Percentiles rank a stretch among this genome's conserved stretches.
Conservation (phyloP, 1,284 basidiomycete species). For the Puccinia triticina region DNA sequence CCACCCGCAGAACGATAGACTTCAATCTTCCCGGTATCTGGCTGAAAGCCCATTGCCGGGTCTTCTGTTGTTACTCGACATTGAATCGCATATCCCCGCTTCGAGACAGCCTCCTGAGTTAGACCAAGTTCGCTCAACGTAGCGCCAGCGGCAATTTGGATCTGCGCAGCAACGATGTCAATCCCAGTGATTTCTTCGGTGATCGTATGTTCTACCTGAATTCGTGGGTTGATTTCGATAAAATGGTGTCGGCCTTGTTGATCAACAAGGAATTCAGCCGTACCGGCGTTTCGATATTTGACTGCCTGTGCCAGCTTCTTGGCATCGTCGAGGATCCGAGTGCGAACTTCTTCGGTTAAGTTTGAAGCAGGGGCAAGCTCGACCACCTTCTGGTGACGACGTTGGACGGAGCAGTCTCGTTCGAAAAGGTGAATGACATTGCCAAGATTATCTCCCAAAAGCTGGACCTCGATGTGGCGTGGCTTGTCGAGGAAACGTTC, state of each 20-base stretch:
- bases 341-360: conserved; percentile 84
- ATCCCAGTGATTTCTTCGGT: conserved; percentile 97
- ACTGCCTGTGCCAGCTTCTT: conserved; percentile 91
- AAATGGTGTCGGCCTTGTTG: conserved; percentile 95
- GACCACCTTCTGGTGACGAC: conserved; percentile 97
- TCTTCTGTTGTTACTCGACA: conserved; percentile 99
- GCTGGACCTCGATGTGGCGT: conserved; percentile 94
- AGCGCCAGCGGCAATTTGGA: conserved; percentile 96
- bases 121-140: conserved; percentile 92
- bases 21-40: conserved; percentile 98
- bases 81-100: conserved; percentile 96
- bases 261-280: conserved; percentile 81
- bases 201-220: conserved; percentile 92
- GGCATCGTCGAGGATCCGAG: conserved; percentile 85
- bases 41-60: conserved; percentile 85
- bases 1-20: conserved; percentile 98
- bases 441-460: conserved; percentile 85
- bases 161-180: conserved; percentile 97
- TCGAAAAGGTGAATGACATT: conserved; percentile 97
- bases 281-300: conserved; percentile 93
- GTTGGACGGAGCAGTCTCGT: conserved; percentile 97
- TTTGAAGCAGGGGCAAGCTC: conserved; percentile 97
- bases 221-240: conserved; percentile 95
- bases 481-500: conserved; percentile 96
- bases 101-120: conserved; percentile 93